These are phyloP conservation scores for Geopyxis carbonaria DNA, from an alignment of 495 filamentous ascomycete species.

Conservation along the genomic window DNA sequence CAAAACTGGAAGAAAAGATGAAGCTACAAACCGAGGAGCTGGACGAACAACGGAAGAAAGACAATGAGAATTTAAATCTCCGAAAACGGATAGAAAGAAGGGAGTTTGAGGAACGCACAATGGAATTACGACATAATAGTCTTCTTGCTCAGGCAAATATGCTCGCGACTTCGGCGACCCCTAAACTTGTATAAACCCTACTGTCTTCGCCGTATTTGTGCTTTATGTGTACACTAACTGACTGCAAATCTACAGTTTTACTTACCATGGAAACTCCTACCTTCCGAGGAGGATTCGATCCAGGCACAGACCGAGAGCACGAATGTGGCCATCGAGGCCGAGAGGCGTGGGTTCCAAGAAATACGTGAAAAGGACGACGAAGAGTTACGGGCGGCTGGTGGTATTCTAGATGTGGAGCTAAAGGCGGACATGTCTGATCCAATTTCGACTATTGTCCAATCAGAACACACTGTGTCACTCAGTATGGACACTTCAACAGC, in stretches of 20 bases:
- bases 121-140: slow-evolving; percentile 58
- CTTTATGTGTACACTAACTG: slow-evolving; percentile 18
- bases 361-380: slow-evolving; percentile 12
- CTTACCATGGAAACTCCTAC: slow-evolving; percentile 62
- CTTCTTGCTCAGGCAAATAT: slow-evolving; percentile 57
- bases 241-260: slow-evolving; percentile 54
- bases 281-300: slow-evolving; percentile 45
- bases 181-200: slow-evolving; percentile 52
- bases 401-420: too few relatives aligned
- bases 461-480: too few relatives aligned
- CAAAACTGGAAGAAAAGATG: slow-evolving; percentile 68
- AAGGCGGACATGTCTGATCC: too few relatives aligned
- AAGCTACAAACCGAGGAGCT: slow-evolving; percentile 54
- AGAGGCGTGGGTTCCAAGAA: slow-evolving; percentile 32
- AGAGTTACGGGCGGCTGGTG: slow-evolving; percentile 13
- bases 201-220: neutral
- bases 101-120: slow-evolving; percentile 61
- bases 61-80: slow-evolving; percentile 41
- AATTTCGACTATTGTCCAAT: too few relatives aligned
- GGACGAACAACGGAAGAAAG: slow-evolving; percentile 48
- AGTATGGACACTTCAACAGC: too few relatives aligned
- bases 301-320: slow-evolving; percentile 41
- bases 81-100: slow-evolving; percentile 52
- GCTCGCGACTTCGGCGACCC: slow-evolving; percentile 54
- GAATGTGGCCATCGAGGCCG: slow-evolving; percentile 34